phyloP scores from a whole-genome alignment of 352 stramenopile species.

The Pythium utonaiense region DNA sequence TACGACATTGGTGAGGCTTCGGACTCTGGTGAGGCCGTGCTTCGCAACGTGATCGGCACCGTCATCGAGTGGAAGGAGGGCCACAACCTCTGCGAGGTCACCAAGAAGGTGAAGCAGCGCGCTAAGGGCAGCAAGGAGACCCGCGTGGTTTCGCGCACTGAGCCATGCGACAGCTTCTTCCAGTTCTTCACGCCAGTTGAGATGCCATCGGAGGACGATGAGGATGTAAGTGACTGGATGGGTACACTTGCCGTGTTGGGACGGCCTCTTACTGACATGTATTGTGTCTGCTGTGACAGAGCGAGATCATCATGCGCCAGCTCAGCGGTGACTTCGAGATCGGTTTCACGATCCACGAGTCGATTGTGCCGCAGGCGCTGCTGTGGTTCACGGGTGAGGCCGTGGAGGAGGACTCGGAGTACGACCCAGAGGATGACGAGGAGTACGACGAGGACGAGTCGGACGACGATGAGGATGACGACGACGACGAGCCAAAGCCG shows the following conservation, averaged over 20 bases:
- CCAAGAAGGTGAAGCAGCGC: slow-evolving; percentile 87
- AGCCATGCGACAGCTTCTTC: slow-evolving; percentile 86
- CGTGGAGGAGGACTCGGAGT: slow-evolving; percentile 77
- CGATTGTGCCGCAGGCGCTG: slow-evolving; percentile 82
- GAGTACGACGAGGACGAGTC: slow-evolving; percentile 54
- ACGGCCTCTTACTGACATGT: slow-evolving; percentile 2
- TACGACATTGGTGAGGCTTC: slow-evolving; percentile 86
- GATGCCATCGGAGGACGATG: slow-evolving; percentile 83
- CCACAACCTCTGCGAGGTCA: slow-evolving; percentile 82
- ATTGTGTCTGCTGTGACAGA: slow-evolving; percentile 36
- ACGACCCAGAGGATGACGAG: slow-evolving; percentile 74
- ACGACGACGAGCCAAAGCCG: slow-evolving; percentile 48
- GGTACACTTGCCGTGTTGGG: slow-evolving; percentile 1
- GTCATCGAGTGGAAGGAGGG: slow-evolving; percentile 80
- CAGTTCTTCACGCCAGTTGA: slow-evolving; percentile 84
- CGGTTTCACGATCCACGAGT: slow-evolving; percentile 85
- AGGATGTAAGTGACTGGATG: slow-evolving; percentile 61
- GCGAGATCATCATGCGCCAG: slow-evolving; percentile 84
- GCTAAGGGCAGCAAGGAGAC: slow-evolving; percentile 77
- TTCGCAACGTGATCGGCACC: slow-evolving; percentile 72
- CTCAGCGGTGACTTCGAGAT: slow-evolving; percentile 83
- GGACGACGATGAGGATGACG: slow-evolving; percentile 57
- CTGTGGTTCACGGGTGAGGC: slow-evolving; percentile 86
- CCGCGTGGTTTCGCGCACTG: slow-evolving; percentile 71
- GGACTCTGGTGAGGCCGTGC: slow-evolving; percentile 71